Percentiles rank a stretch among this genome's conserved stretches.
These are phyloP conservation scores for Xylariaceae sp. DNA, from an alignment of 2,329 filamentous ascomycete genomes.

Conservation along the genomic window DNA sequence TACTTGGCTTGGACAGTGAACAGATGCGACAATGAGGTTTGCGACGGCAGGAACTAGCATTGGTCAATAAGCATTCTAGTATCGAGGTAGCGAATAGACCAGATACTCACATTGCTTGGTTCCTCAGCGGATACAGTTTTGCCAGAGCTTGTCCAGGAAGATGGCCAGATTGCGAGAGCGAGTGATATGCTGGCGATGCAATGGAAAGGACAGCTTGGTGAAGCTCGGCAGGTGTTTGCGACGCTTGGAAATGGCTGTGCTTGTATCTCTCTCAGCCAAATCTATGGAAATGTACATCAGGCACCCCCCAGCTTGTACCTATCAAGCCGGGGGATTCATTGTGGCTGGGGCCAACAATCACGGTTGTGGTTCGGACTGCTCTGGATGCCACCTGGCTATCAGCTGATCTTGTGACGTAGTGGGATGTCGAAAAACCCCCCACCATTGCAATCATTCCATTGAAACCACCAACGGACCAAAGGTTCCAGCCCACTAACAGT, in stretches of 20 bases:
- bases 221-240: constrained; percentile 13
- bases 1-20: constrained; percentile 12
- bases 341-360: constrained; percentile 14
- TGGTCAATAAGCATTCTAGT: neutral
- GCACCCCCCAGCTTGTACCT: constrained; percentile 1
- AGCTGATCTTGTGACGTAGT: constrained; percentile 21
- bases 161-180: constrained; percentile 4
- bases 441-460: constrained; percentile 7
- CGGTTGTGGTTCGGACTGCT: too few relatives aligned
- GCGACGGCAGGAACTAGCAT: neutral
- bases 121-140: constrained; percentile 3
- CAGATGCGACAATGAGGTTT: constrained; percentile 8
- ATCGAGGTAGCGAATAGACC: neutral
- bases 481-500: constrained; percentile 22
- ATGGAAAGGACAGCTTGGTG: constrained; percentile 33
- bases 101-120: constrained; percentile 7
- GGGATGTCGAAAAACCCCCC: constrained; percentile 17
- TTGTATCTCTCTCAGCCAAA: too few relatives aligned
- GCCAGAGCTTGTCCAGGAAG: constrained; percentile 3
- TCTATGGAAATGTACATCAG: too few relatives aligned
- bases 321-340: constrained; percentile 3
- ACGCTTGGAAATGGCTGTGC: too few relatives aligned
- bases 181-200: constrained; percentile 1
- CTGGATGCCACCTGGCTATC: neutral
- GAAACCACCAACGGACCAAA: too few relatives aligned